These are phyloP conservation scores for Fusarium torreyae DNA, from an alignment of 2,329 filamentous ascomycete genomes.

Conservation along the genomic window DNA sequence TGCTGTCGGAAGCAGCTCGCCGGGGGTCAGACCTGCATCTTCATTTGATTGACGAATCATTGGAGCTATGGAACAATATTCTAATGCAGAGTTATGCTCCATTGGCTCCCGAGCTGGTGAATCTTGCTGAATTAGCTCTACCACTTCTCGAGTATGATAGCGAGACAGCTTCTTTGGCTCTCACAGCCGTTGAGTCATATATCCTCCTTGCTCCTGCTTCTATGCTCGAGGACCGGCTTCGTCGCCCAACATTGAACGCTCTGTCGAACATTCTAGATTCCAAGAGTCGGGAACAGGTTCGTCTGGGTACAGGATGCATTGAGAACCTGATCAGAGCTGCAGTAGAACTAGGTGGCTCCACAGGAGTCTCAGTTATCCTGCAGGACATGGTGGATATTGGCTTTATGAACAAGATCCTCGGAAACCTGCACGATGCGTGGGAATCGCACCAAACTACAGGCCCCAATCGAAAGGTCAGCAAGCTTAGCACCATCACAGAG, in stretches of 20 bases:
- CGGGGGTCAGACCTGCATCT: conserved; percentile 81
- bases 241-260: conserved; percentile 64
- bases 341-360: conserved; percentile 71
- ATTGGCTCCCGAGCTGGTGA: conserved; percentile 72
- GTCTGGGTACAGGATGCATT: conserved; percentile 71
- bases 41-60: conserved; percentile 90
- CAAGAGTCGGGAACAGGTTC: conserved; percentile 70
- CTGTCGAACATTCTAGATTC: conserved; percentile 66
- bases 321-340: conserved; percentile 77
- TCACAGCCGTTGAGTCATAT: conserved; percentile 79
- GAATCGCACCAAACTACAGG: conserved; percentile 86
- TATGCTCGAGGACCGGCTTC: conserved; percentile 71
- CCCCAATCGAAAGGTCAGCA: conserved; percentile 78
- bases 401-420: conserved; percentile 75
- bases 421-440: conserved; percentile 77
- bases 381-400: conserved; percentile 76
- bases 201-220: conserved; percentile 78
- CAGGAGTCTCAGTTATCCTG: conserved; percentile 74
- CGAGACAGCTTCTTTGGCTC: conserved; percentile 72
- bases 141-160: conserved; percentile 77
- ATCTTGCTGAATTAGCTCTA: conserved; percentile 74
- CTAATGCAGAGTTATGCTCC: conserved; percentile 76
- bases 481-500: conserved; percentile 81
- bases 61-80: conserved; percentile 90
- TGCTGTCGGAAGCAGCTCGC: conserved; percentile 85